Conservation (phyloP, 768 basidiomycete species). For the Nevesoporus exiguus region DNA sequence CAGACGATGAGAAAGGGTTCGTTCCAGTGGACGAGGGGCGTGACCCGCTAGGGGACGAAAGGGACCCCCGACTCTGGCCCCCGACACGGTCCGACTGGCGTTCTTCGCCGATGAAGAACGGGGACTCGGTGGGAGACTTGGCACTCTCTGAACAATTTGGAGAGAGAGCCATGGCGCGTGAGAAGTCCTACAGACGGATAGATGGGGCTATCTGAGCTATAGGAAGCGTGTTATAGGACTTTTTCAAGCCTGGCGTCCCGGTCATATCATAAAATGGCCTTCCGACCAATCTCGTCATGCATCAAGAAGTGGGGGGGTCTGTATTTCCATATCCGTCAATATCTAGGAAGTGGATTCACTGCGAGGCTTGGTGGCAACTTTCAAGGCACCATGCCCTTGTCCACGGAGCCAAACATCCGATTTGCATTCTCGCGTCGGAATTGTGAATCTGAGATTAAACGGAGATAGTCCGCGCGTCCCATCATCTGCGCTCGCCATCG, state of each 20-base stretch:
- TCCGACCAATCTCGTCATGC: neutral
- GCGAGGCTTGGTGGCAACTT: neutral
- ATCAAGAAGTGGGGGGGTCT: neutral
- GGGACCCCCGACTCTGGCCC: neutral
- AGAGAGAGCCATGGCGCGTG: slow-evolving; percentile 19
- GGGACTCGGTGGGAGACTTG: neutral
- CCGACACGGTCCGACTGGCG: slow-evolving; percentile 4
- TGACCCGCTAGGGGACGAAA: slow-evolving; percentile 3
- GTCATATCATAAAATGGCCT: slow-evolving; percentile 10
- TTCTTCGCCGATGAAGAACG: slow-evolving; percentile 23
- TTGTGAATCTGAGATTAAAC: slow-evolving; percentile 26
- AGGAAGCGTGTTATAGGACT: slow-evolving; percentile 5
- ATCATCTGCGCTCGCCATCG: neutral
- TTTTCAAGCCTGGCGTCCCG: neutral
- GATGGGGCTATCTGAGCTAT: neutral
- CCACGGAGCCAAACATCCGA: slow-evolving; percentile 17
- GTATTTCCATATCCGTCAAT: neutral
- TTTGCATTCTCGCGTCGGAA: slow-evolving; percentile 20
- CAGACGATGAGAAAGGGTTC: slow-evolving; percentile 54
- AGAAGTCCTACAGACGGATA: neutral
- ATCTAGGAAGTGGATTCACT: slow-evolving; percentile 2
- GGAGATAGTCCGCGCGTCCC: slow-evolving; percentile 22
- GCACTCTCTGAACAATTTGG: neutral
- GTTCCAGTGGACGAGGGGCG: slow-evolving; percentile 27
- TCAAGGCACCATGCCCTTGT: neutral